phyloP scores from a whole-genome alignment of 1,284 basidiomycete genomes.

The Exobasidium rhododendri region DNA sequence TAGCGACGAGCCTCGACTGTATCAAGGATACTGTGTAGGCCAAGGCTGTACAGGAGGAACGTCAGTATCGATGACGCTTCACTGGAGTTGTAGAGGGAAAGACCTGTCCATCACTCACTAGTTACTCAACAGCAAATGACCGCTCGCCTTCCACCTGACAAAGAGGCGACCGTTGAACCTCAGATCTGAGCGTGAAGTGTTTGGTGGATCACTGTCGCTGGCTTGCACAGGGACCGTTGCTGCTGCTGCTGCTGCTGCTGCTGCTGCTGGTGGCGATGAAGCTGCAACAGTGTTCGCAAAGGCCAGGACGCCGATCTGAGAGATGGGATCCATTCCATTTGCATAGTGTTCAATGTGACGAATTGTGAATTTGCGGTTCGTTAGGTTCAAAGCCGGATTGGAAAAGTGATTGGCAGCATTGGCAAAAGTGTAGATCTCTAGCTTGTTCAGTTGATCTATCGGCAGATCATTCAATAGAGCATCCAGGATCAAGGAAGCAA shows the following conservation, averaged over 20 bases:
- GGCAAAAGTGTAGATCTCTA: slow-evolving; percentile 20
- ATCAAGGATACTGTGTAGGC: background rate
- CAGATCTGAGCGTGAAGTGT: background rate
- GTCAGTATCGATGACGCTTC: background rate
- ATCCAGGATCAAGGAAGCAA: slow-evolving; percentile 9
- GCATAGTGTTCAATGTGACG: slow-evolving; percentile 10
- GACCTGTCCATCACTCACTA: background rate
- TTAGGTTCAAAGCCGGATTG: background rate
- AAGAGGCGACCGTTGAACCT: slow-evolving; percentile 1
- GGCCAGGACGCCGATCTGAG: slow-evolving; percentile 3
- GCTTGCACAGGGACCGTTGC: too few relatives aligned
- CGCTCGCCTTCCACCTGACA: background rate
- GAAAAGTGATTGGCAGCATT: slow-evolving; percentile 7
- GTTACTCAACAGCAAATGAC: slow-evolving; percentile 7
- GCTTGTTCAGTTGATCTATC: background rate
- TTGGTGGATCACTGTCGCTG: too few relatives aligned
- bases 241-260: background rate
- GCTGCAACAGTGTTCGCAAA: background rate
- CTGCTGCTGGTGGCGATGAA: background rate
- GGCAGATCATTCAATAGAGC: slow-evolving; percentile 9
- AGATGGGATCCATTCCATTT: slow-evolving; percentile 9
- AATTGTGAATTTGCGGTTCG: background rate
- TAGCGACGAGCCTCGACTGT: background rate
- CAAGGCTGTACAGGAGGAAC: background rate
- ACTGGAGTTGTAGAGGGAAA: background rate